phyloP scores from a whole-genome alignment of 2,329 filamentous ascomycete species.

The Phialocephala subalpina region DNA sequence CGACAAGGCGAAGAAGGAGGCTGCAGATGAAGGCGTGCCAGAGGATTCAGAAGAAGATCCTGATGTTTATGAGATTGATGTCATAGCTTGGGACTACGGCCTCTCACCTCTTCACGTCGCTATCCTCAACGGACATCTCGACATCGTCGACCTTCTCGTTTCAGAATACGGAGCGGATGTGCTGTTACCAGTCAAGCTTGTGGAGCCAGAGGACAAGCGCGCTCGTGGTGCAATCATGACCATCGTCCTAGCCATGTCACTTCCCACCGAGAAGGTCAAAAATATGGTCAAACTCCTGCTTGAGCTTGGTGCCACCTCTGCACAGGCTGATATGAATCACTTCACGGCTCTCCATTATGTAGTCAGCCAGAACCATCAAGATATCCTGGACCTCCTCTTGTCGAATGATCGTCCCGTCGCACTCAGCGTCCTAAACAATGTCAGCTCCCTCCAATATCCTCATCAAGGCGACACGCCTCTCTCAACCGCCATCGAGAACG shows the following conservation, averaged over 20 bases:
- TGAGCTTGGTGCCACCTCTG: constrained; percentile 73
- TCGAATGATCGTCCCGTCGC: constrained; percentile 67
- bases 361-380: constrained; percentile 57
- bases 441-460: constrained; percentile 53
- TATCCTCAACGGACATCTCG: constrained; percentile 74
- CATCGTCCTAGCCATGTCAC: constrained; percentile 70
- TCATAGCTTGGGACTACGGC: constrained; percentile 80
- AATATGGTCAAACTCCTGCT: constrained; percentile 72
- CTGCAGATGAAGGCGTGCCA: constrained; percentile 53
- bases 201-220: constrained; percentile 43
- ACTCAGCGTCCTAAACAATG: constrained; percentile 71
- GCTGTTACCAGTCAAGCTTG: constrained; percentile 73
- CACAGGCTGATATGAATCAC: constrained; percentile 73
- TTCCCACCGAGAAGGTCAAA: constrained; percentile 69
- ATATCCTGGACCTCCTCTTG: constrained; percentile 58
- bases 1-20: constrained; percentile 53
- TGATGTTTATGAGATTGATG: constrained; percentile 81
- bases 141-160: constrained; percentile 74
- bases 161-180: constrained; percentile 80
- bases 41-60: constrained; percentile 72
- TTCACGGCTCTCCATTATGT: constrained; percentile 73
- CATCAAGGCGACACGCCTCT: constrained; percentile 57
- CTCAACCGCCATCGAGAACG: constrained; percentile 62
- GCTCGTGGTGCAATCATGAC: constrained; percentile 70
- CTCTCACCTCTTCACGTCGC: constrained; percentile 81